phyloP scores from a whole-genome alignment of 495 filamentous ascomycete genomes.

The Penicillium manginii region DNA sequence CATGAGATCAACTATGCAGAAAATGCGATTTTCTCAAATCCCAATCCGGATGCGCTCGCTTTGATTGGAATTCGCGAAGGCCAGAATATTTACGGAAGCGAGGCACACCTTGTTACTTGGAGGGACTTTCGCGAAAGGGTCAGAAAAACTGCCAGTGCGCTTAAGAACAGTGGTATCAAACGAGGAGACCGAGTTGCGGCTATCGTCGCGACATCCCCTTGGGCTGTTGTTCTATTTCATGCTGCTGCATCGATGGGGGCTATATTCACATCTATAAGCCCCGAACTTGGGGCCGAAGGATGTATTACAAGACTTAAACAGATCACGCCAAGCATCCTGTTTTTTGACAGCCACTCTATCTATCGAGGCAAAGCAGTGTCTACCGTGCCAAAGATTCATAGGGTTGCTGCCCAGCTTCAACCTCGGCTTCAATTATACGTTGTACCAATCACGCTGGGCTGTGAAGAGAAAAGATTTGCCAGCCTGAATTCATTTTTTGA shows the following conservation, averaged over 20 bases:
- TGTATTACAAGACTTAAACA: not conserved
- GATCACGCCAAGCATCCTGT: not conserved
- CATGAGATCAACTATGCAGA: constrained; percentile 2
- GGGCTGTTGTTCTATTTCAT: not conserved
- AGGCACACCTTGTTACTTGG: not conserved
- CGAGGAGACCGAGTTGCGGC: not conserved
- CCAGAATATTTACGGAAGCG: not conserved
- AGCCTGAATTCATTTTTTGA: not conserved
- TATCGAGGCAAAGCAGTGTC: not conserved
- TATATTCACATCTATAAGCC: not conserved
- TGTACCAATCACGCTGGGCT: not conserved
- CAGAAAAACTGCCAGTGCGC: not conserved
- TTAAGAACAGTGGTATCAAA: not conserved
- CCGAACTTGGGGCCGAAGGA: constrained; percentile 1
- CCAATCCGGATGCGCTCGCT: not conserved
- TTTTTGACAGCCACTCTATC: constrained; percentile 1
- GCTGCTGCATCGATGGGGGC: not conserved
- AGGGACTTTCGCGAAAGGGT: not conserved
- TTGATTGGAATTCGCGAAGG: constrained; percentile 1
- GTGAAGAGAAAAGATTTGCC: not conserved
- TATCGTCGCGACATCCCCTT: not conserved
- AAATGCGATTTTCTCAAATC: not conserved
- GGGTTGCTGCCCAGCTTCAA: not conserved
- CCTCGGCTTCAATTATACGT: not conserved
- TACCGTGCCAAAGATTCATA: not conserved